These are phyloP conservation scores for Scutellaria barbata DNA, from an alignment of 257 asterid species.

Conservation along the genomic window DNA sequence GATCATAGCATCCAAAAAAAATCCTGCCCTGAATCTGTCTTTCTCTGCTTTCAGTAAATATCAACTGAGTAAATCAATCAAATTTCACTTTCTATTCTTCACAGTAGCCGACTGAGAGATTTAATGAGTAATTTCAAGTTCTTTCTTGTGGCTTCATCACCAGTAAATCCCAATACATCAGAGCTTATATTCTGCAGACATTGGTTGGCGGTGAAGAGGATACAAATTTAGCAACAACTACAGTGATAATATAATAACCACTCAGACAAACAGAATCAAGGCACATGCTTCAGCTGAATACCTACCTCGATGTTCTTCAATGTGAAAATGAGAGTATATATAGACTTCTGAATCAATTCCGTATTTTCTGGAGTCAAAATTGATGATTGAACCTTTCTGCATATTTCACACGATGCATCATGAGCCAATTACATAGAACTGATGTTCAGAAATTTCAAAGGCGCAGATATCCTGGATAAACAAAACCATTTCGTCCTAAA, in stretches of 20 bases:
- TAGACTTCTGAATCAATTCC: slow-evolving; percentile 83
- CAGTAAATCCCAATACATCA: slow-evolving; percentile 20
- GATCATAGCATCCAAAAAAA: too few species aligned
- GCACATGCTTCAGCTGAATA: not conserved
- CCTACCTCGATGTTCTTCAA: slow-evolving; percentile 90
- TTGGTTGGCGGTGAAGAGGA: not conserved
- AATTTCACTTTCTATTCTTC: slow-evolving; percentile 29
- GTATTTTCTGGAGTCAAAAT: slow-evolving; percentile 94
- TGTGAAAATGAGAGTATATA: slow-evolving; percentile 46
- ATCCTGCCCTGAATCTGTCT: not conserved
- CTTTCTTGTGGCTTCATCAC: slow-evolving; percentile 88
- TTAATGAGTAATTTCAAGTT: slow-evolving; percentile 86
- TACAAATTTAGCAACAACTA: not conserved
- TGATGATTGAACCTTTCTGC: slow-evolving; percentile 76
- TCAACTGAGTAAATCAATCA: not conserved
- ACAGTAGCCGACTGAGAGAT: slow-evolving; percentile 86
- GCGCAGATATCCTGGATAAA: slow-evolving; percentile 15
- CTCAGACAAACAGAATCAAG: slow-evolving; percentile 16
- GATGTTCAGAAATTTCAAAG: slow-evolving; percentile 23
- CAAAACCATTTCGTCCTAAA: slow-evolving; percentile 24
- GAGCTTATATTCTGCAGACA: slow-evolving; percentile 67
- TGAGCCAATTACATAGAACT: slow-evolving; percentile 30
- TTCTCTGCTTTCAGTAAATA: not conserved
- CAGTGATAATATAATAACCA: not conserved
- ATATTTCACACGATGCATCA: slow-evolving; percentile 33